These are phyloP conservation scores for Suillus ampliporus DNA, from an alignment of 768 basidiomycete species.

Conservation along the genomic window DNA sequence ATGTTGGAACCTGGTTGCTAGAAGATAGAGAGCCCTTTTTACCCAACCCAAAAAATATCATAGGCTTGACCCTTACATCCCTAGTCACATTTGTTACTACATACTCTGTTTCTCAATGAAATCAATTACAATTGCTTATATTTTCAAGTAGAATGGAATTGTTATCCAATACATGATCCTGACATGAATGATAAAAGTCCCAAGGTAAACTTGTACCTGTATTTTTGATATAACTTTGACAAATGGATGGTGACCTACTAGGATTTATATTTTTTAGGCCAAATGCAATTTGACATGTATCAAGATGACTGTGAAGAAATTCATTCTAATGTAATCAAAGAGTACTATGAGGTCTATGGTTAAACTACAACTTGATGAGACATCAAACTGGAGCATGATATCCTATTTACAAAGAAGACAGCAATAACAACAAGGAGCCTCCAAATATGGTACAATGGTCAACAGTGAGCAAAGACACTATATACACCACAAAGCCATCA, in stretches of 20 bases:
- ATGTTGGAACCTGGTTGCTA: conserved; percentile 45
- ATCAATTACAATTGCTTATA: conserved; percentile 6
- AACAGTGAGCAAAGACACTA: conserved; percentile 8
- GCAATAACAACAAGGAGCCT: background rate
- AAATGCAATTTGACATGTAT: conserved; percentile 17
- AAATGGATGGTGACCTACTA: too few relatives aligned
- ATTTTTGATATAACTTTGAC: too few relatives aligned
- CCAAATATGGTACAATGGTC: background rate
- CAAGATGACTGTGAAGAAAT: conserved; percentile 19
- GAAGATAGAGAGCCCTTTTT: conserved; percentile 50
- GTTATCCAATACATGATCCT: conserved; percentile 38
- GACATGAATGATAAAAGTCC: conserved; percentile 30
- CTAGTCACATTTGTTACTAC: conserved; percentile 48
- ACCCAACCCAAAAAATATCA: conserved; percentile 39
- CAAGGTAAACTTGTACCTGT: conserved; percentile 17
- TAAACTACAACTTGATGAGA: background rate
- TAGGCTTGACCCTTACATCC: conserved; percentile 35
- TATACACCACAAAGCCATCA: conserved; percentile 1
- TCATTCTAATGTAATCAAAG: conserved; percentile 22
- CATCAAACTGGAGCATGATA: conserved; percentile 16
- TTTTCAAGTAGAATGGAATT: conserved; percentile 33
- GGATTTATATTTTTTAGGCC: conserved; percentile 21
- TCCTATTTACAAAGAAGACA: conserved; percentile 10
- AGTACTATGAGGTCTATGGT: conserved; percentile 21
- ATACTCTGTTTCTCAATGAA: conserved; percentile 39